Base-by-base conservation (phyloP, 2,329 filamentous ascomycete species). In the Lachnellula cervina region DNA sequence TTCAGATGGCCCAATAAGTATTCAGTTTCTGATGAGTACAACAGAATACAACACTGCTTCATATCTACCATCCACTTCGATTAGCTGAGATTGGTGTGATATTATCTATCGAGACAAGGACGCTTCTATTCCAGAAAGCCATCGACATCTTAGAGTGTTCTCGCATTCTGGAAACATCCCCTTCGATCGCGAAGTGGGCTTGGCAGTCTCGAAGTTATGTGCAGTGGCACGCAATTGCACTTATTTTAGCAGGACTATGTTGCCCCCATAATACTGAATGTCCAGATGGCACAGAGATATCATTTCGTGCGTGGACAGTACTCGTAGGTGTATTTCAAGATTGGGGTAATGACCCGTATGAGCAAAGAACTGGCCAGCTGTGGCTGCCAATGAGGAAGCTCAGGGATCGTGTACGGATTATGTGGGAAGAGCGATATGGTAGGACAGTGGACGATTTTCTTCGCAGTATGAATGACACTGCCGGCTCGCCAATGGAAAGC, bases 211-310 rank as follows among this genome's bases (percentile, higher is more conserved):
- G 35, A 5, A 28, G 37, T 14, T 47, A 42, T 19, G 19, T 51
- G 13, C 53, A 55, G 23, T 51, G 53, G 38, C 47, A 55, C 17
- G 53, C 53, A 11, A 51, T 55, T 17, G 47, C 53, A 17, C 45
- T 35, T 21, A 7, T 55, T 4, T 21, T 55, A 11, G 17, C 47
- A 25, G 48, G 44, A 38, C 13, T 51, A 5, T 55, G 47, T 17
- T 46, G 44, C 23, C 44, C 44, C 3, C 14, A 28, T 5, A 23
- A 46, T 9, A 17, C n/a, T 7, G 5, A 16, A 0, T 13, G 17
- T 6, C 23, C 23, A 32, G 8, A n/a, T 23, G 23, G n/a, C 17
- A 9, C 16, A 2, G 13, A 16, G 5, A 6, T 25, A 14, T 21
- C 44, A 13, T 3, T 14, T 46, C 44, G 44, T 6, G 44, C 44